A percentile compares a stretch with the other conserved stretches of the same genome.
These are phyloP conservation scores for Rhizopogon vesiculosus DNA, from an alignment of 768 basidiomycete species.

Conservation along the genomic window DNA sequence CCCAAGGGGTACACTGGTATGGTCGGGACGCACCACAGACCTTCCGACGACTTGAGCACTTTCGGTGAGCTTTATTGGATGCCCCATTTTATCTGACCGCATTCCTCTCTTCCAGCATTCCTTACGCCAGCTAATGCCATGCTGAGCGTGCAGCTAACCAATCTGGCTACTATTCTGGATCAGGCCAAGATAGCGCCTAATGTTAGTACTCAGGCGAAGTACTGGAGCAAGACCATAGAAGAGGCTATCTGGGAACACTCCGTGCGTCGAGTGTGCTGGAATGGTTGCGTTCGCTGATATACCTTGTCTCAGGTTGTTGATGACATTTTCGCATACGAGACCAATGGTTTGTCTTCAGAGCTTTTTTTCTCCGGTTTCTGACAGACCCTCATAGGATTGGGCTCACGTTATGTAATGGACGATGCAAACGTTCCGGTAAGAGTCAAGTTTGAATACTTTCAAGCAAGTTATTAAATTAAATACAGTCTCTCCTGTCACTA, in stretches of 20 bases:
- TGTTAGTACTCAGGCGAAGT: slow-evolving; percentile 46
- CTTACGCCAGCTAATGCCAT: slow-evolving; percentile 79
- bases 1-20: slow-evolving; percentile 70
- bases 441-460: neutral
- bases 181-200: slow-evolving; percentile 40
- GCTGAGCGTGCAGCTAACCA: slow-evolving; percentile 66
- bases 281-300: neutral
- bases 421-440: slow-evolving; percentile 81
- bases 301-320: slow-evolving; percentile 44
- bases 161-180: slow-evolving; percentile 60
- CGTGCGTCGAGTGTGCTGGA: slow-evolving; percentile 27
- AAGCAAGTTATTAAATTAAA: neutral
- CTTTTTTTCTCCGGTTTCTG: neutral
- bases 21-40: slow-evolving; percentile 73
- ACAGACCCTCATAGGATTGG: slow-evolving; percentile 41
- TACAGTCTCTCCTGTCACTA: slow-evolving; percentile 68
- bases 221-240: slow-evolving; percentile 54
- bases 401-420: slow-evolving; percentile 75
- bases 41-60: slow-evolving; percentile 68
- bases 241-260: slow-evolving; percentile 61
- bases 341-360: slow-evolving; percentile 45
- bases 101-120: slow-evolving; percentile 44
- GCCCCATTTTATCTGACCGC: neutral
- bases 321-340: slow-evolving; percentile 72
- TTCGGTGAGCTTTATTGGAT: slow-evolving; percentile 42